Evolutionary conservation across 2,329 filamentous ascomycete species (phyloP).

Genomic region (Penicillium sp.): DNA sequence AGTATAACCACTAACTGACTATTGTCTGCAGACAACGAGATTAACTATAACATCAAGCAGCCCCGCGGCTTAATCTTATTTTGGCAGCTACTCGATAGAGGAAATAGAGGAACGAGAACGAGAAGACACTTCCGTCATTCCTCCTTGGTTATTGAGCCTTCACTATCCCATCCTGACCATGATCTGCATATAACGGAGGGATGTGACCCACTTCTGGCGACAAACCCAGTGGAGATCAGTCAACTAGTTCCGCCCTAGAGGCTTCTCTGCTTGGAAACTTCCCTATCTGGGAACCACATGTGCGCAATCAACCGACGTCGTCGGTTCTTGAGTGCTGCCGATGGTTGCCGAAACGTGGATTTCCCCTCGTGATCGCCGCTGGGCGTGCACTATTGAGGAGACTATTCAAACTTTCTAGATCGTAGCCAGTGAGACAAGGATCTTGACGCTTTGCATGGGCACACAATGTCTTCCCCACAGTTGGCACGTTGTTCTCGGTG

Average conservation of each 20-base stretch:
- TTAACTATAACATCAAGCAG: not conserved
- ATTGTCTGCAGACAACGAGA: not conserved
- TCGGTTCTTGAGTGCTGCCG: not conserved
- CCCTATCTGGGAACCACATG: constrained; percentile 11
- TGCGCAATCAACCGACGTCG: not conserved
- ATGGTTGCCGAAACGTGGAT: not conserved
- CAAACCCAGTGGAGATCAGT: constrained; percentile 9
- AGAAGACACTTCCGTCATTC: constrained; percentile 8
- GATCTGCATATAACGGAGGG: not conserved
- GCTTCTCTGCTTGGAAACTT: not conserved
- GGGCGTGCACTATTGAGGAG: constrained; percentile 15
- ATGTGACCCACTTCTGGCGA: constrained; percentile 7
- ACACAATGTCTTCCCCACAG: constrained; percentile 8
- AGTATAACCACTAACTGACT: too few species aligned
- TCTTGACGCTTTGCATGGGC: constrained; percentile 8
- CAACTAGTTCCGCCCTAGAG: constrained; percentile 7
- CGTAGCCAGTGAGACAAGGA: not conserved
- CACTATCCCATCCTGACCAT: constrained; percentile 11
- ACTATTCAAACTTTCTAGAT: constrained; percentile 14
- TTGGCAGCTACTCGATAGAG: constrained; percentile 6
- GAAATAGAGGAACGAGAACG: too few species aligned
- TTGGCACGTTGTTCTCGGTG: not conserved
- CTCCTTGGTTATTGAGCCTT: constrained; percentile 10
- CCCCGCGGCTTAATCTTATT: constrained; percentile 3
- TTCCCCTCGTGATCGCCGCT: constrained; percentile 6